Percentiles rank a stretch among this genome's conserved stretches.
phyloP scores from a whole-genome alignment of 2,329 filamentous ascomycete genomes.

The Paecilomyces sp. region DNA sequence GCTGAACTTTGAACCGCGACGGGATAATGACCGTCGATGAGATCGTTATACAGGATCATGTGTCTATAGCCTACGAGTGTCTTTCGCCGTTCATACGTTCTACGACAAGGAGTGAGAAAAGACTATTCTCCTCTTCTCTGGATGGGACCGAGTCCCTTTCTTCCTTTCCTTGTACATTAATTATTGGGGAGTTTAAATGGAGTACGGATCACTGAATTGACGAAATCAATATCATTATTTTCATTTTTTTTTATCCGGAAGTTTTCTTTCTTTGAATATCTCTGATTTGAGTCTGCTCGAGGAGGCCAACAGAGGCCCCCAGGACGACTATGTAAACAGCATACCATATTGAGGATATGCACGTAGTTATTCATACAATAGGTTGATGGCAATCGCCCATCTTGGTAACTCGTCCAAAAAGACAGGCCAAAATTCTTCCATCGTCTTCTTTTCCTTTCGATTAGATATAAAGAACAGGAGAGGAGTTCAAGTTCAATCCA shows the following conservation, averaged over 20 bases:
- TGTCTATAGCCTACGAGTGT: too few species aligned
- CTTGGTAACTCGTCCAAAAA: neutral
- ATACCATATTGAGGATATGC: neutral
- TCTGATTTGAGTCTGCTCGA: neutral
- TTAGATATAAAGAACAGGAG: conserved; percentile 2
- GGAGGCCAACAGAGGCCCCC: neutral
- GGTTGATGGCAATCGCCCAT: neutral
- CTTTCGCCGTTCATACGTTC: neutral
- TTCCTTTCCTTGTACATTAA: neutral
- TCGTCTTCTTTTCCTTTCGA: conserved; percentile 3
- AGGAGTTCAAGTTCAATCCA: conserved; percentile 3
- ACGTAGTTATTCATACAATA: neutral
- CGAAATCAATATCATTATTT: neutral
- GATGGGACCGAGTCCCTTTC: neutral
- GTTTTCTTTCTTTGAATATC: neutral
- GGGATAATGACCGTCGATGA: conserved; percentile 49
- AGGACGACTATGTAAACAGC: neutral
- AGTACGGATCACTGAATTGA: neutral
- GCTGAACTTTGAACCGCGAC: conserved; percentile 63
- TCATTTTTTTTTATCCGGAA: neutral
- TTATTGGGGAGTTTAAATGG: neutral
- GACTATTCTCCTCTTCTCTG: neutral
- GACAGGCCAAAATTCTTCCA: conserved; percentile 3
- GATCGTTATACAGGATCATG: conserved; percentile 12
- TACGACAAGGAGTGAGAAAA: conserved; percentile 4